Base-by-base conservation (phyloP, 805 yeast genomes). In the Saccharomycodes ludwigii region DNA sequence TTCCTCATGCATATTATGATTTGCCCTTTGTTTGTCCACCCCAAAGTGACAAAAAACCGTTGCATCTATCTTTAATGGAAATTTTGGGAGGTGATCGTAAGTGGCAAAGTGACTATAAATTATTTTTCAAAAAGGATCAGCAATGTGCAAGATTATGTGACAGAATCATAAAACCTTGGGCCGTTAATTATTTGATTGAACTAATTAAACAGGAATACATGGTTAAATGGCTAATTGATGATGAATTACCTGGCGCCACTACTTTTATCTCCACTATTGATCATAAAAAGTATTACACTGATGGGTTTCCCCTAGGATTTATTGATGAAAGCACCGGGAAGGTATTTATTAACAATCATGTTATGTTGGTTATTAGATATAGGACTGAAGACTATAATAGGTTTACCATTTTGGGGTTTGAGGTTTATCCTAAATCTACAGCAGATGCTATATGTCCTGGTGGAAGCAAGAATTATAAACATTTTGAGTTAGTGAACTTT, bases 221-320 rank as follows among this genome's bases (percentile, higher is more conserved):
- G 32, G 85, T 71, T 10, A 86, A 84, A 46, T 84, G 95, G 95
- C 54, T 70, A 17, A 61, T 84, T 11, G 95, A 85, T 56, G 81
- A 76, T 15, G 54, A 49, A 23, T 58, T 84, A 21, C 95, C 95
- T 0, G 93, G 91, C 6, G 88, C 94, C 2, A 83, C 95, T 1
- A 78, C 94, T 0, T 79, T 76, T 41, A 69, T 76, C 21, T 66
- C 71, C 18, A 66, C 69, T 6, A 70, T 66, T 9, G 67, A 66
- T 29, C 62, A 68, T 13, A 68, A 71, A 40, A 74, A 79, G 43
- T 80, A 77, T 54, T 84, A 84, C 44, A 78, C 84, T 4, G 73
- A 91, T 3, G 95, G 95, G 2, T 84, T 85, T 56, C 86, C 93
- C 3, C 52, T 84, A 21, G 95, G 95, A 0, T 76, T 69, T 42